These are phyloP conservation scores for Xylaria sp. DNA, from an alignment of 495 filamentous ascomycete species.

Conservation along the genomic window DNA sequence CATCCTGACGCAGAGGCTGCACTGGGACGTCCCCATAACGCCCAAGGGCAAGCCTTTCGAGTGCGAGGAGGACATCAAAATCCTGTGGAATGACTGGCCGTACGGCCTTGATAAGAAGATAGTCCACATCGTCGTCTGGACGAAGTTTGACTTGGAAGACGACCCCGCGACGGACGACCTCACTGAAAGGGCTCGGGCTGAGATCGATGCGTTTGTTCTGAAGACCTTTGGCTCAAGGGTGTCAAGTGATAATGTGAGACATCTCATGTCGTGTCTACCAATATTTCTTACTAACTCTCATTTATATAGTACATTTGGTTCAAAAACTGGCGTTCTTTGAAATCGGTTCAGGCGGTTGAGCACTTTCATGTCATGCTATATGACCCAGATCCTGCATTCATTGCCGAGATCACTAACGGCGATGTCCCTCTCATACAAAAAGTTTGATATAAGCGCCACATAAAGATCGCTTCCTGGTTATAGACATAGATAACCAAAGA, in stretches of 20 bases:
- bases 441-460: constrained; percentile 25
- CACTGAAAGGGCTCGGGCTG: constrained; percentile 63
- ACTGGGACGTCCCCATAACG: constrained; percentile 60
- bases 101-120: constrained; percentile 80
- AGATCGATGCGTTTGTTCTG: constrained; percentile 73
- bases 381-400: constrained; percentile 71
- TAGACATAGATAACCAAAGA: not conserved
- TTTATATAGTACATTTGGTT: constrained; percentile 78
- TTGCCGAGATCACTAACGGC: constrained; percentile 74
- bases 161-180: constrained; percentile 71
- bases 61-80: constrained; percentile 68
- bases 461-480: not conserved
- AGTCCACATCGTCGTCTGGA: constrained; percentile 87
- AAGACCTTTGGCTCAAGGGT: constrained; percentile 61
- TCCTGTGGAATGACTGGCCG: constrained; percentile 90
- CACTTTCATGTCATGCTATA: constrained; percentile 94
- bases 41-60: constrained; percentile 51
- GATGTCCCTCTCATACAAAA: constrained; percentile 65
- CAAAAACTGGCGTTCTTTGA: constrained; percentile 84
- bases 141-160: constrained; percentile 75
- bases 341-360: constrained; percentile 86
- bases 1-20: constrained; percentile 68
- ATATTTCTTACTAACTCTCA: constrained; percentile 11
- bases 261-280: not conserved
- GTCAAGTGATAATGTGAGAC: constrained; percentile 53